These are phyloP conservation scores for Lactifluus hygrophoroides DNA, from an alignment of 768 basidiomycete species.

Conservation along the genomic window DNA sequence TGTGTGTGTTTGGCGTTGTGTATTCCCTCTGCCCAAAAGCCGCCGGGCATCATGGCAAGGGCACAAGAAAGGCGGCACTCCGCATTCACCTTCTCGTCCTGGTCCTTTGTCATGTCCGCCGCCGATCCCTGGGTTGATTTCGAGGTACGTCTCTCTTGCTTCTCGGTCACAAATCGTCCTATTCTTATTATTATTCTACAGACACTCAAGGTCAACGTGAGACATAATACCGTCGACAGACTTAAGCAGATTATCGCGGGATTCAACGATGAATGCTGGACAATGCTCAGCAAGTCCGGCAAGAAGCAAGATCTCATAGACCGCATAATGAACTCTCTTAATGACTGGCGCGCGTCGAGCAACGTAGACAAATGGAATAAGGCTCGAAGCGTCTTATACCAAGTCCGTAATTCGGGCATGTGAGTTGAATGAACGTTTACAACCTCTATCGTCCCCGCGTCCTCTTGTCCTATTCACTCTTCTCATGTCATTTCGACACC, in stretches of 20 bases:
- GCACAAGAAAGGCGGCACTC: not conserved
- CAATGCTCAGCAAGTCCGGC: conserved; percentile 62
- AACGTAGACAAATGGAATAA: conserved; percentile 59
- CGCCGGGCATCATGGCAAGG: not conserved
- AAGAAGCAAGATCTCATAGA: conserved; percentile 87
- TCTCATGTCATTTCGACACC: not conserved
- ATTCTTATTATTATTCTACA: conserved; percentile 25
- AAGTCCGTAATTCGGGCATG: conserved; percentile 59
- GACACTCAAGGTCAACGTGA: conserved; percentile 62
- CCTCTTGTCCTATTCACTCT: not conserved
- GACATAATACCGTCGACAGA: conserved; percentile 75
- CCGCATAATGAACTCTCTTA: conserved; percentile 52
- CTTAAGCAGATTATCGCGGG: conserved; percentile 75
- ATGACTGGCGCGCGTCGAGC: conserved; percentile 48
- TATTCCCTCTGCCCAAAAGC: conserved; percentile 19
- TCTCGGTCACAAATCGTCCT: not conserved
- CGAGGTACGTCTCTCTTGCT: conserved; percentile 41
- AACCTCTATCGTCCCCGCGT: conserved; percentile 5
- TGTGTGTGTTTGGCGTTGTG: conserved; percentile 29
- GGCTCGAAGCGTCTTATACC: conserved; percentile 56
- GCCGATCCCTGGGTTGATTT: conserved; percentile 62
- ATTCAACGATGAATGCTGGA: conserved; percentile 70
- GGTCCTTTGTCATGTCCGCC: conserved; percentile 42
- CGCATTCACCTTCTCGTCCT: not conserved
- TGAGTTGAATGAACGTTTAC: conserved; percentile 36